These are phyloP conservation scores for Alisma plantagoaquatica DNA, from an alignment of 106 monocot genomes.

Conservation along the genomic window DNA sequence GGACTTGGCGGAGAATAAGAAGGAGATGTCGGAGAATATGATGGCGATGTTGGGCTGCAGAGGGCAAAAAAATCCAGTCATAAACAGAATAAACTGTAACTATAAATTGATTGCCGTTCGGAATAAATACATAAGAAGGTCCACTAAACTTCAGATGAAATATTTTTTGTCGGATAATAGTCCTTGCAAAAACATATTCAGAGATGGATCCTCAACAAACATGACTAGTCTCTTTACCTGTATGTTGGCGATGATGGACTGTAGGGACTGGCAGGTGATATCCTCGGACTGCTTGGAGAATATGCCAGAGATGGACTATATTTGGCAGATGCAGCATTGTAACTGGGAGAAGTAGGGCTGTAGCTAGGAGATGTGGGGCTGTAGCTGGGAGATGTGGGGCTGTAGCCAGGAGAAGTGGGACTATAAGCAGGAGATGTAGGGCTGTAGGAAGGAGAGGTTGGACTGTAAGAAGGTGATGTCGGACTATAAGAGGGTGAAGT, in stretches of 20 bases:
- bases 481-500: constrained; percentile 88
- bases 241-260: constrained; percentile 78
- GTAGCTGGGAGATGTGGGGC: constrained; percentile 82
- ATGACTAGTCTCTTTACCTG: constrained; percentile 36
- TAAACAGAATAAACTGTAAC: no score
- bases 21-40: constrained; percentile 94
- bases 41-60: constrained; percentile 78
- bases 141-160: no score
- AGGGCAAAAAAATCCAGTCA: not conserved
- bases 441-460: constrained; percentile 74
- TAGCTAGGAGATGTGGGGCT: constrained; percentile 85
- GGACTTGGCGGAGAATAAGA: constrained; percentile 72
- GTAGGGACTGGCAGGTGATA: constrained; percentile 71
- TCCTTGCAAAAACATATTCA: no score
- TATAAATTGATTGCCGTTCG: no score
- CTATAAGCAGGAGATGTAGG: constrained; percentile 79
- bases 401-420: constrained; percentile 77
- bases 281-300: constrained; percentile 78
- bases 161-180: no score
- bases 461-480: constrained; percentile 84
- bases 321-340: constrained; percentile 77
- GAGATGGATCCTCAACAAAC: no score
- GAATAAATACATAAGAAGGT: no score
- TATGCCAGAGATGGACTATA: constrained; percentile 74
- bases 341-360: constrained; percentile 70